Evolutionary conservation across 1,284 basidiomycete genomes (phyloP).

Genomic region (Cryptococcus deneoformans): DNA sequence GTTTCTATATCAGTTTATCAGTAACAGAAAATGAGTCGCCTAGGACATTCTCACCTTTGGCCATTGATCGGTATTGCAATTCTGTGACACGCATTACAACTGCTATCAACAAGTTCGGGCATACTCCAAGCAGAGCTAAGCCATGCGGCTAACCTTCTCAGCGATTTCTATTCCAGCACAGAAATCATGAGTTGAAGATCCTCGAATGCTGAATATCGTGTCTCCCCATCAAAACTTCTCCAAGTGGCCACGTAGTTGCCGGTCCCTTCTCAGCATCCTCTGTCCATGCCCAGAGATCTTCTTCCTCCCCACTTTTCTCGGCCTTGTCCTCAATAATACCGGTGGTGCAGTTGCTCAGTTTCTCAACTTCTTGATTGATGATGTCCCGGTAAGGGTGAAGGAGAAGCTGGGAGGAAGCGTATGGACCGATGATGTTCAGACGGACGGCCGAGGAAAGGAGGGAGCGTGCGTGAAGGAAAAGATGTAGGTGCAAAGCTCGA

Average conservation of each 20-base stretch:
- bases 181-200: slow-evolving; percentile 92
- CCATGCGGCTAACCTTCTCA: too few species aligned
- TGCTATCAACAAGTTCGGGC: too few species aligned
- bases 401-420: slow-evolving; percentile 83
- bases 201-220: slow-evolving; percentile 95
- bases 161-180: too few species aligned
- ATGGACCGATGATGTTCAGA: slow-evolving; percentile 89
- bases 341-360: slow-evolving; percentile 42
- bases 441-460: slow-evolving; percentile 88
- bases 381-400: slow-evolving; percentile 66
- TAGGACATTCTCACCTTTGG: too few species aligned
- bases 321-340: slow-evolving; percentile 30
- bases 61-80: too few species aligned
- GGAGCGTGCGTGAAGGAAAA: slow-evolving; percentile 41
- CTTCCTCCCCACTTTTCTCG: slow-evolving; percentile 10
- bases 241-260: slow-evolving; percentile 90
- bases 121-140: too few species aligned
- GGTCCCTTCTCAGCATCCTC: slow-evolving; percentile 53
- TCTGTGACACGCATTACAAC: too few species aligned
- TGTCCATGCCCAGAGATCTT: slow-evolving; percentile 42
- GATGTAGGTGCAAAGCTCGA: slow-evolving; percentile 70
- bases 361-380: slow-evolving; percentile 57
- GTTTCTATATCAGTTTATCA: too few species aligned
- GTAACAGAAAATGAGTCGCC: too few species aligned
- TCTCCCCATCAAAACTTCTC: slow-evolving; percentile 83